These are phyloP conservation scores for Lepiota venenata DNA, from an alignment of 768 basidiomycete genomes.

Conservation along the genomic window DNA sequence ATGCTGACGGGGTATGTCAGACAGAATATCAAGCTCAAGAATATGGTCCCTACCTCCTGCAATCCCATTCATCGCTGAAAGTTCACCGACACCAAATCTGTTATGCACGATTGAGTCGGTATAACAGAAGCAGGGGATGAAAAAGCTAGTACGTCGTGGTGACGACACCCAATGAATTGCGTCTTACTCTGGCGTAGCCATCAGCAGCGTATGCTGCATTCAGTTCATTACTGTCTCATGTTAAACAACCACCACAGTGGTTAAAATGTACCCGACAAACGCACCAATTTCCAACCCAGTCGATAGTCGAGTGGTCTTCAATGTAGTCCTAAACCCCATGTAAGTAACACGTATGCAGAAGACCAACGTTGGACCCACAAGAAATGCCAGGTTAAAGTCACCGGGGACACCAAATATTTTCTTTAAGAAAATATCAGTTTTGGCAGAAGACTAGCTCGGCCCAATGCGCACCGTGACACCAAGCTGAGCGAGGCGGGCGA, in stretches of 20 bases:
- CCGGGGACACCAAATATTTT: constrained; percentile 83
- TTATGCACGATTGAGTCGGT: neutral
- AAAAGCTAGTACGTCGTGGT: constrained; percentile 15
- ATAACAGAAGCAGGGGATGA: neutral
- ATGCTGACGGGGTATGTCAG: constrained; percentile 36
- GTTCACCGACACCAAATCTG: constrained; percentile 88
- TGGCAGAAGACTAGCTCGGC: neutral
- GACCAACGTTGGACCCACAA: constrained; percentile 29
- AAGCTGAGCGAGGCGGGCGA: constrained; percentile 60
- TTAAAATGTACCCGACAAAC: neutral
- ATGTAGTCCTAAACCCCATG: constrained; percentile 60
- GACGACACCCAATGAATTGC: constrained; percentile 65
- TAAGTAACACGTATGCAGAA: neutral
- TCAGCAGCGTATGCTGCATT: constrained; percentile 91
- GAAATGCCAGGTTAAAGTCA: constrained; percentile 78
- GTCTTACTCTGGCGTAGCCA: constrained; percentile 88
- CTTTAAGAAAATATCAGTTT: constrained; percentile 30
- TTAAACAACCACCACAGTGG: neutral
- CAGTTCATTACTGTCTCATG: constrained; percentile 61
- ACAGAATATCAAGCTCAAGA: neutral
- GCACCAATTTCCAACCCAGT: constrained; percentile 88
- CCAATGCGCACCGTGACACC: constrained; percentile 50
- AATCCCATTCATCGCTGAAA: constrained; percentile 82
- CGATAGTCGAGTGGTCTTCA: constrained; percentile 71
- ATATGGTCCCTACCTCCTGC: constrained; percentile 51